A percentile compares a stretch with the other conserved stretches of the same genome.
Evolutionary conservation across 2,329 filamentous ascomycete genomes (phyloP).

Genomic region (Fusarium xylarioides): DNA sequence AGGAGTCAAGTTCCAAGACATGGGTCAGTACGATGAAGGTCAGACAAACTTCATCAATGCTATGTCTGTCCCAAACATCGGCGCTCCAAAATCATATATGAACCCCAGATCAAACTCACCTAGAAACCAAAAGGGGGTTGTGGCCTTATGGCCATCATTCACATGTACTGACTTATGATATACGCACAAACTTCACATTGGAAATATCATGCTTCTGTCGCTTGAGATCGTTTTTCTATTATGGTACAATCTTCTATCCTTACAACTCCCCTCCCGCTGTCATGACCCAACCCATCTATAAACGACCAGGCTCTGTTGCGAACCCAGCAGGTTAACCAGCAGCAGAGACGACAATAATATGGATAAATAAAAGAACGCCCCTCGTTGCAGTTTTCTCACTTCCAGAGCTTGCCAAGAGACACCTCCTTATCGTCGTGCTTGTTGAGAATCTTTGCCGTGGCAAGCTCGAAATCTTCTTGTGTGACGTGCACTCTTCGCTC

Average conservation of each 20-base stretch:
- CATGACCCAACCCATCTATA: slow-evolving; percentile 42
- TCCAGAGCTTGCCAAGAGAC: slow-evolving; percentile 83
- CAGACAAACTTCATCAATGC: background rate
- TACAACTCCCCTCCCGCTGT: slow-evolving; percentile 46
- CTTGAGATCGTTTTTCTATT: slow-evolving; percentile 32
- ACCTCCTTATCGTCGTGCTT: slow-evolving; percentile 99
- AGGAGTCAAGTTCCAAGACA: background rate
- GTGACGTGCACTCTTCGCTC: slow-evolving; percentile 98
- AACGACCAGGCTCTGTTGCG: slow-evolving; percentile 32
- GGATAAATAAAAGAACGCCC: slow-evolving; percentile 32
- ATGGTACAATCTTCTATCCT: slow-evolving; percentile 49
- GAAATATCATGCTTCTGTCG: slow-evolving; percentile 7
- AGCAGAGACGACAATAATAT: slow-evolving; percentile 37
- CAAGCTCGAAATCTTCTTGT: slow-evolving; percentile 98
- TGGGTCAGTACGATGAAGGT: background rate
- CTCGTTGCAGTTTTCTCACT: slow-evolving; percentile 43
- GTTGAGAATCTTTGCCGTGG: slow-evolving; percentile 98
- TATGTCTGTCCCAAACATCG: background rate
- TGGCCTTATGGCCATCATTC: too few species aligned
- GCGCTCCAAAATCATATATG: background rate
- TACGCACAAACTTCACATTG: background rate
- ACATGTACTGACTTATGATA: background rate
- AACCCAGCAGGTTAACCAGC: slow-evolving; percentile 34
- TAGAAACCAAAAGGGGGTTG: background rate
- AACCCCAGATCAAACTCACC: background rate